A percentile compares a stretch with the other conserved stretches of the same genome.
These are phyloP conservation scores for Volvox africanus DNA, from an alignment of 139 green algal genomes.

Conservation along the genomic window DNA sequence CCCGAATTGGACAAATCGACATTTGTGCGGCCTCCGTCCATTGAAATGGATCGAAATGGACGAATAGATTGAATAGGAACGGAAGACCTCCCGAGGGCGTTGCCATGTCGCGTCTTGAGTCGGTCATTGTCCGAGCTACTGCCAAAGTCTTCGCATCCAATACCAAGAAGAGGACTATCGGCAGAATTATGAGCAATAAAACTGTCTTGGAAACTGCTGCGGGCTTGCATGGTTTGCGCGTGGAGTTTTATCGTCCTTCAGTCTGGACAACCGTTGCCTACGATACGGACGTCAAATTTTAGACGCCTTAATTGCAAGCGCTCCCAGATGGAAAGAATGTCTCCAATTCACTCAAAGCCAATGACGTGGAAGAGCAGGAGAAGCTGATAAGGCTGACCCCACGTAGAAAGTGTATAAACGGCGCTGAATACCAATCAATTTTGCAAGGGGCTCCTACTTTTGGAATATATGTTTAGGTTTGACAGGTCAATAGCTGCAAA, in stretches of 20 bases:
- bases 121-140: neutral
- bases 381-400: neutral
- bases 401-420: neutral
- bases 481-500: too few species aligned
- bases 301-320: neutral
- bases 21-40: too few species aligned
- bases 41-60: too few species aligned
- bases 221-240: neutral
- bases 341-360: neutral
- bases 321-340: neutral
- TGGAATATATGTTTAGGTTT: too few species aligned
- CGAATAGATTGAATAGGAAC: too few species aligned
- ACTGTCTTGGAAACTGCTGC: neutral
- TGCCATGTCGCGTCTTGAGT: neutral
- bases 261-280: neutral
- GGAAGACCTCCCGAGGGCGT: too few species aligned
- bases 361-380: neutral
- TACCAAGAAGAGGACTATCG: neutral
- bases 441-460: too few species aligned
- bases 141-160: neutral
- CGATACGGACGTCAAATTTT: neutral
- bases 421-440: neutral
- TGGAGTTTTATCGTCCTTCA: neutral
- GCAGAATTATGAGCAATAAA: neutral
- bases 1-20: too few species aligned